Percentiles rank a stretch among this genome's conserved stretches.
These are phyloP conservation scores for Ogataea degrootiae DNA, from an alignment of 805 yeast species.

Conservation along the genomic window DNA sequence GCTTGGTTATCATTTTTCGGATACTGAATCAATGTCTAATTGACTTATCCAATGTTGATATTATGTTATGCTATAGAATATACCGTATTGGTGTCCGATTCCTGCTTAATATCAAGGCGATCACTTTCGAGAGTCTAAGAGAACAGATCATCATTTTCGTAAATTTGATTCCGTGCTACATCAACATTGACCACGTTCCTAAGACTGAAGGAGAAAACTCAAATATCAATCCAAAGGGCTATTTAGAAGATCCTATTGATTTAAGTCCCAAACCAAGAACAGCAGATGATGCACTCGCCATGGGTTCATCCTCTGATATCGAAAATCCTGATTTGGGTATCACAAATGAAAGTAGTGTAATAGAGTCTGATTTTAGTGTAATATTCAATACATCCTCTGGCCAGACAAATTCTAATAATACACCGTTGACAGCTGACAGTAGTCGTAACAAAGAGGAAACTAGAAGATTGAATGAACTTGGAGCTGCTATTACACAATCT, in stretches of 20 bases:
- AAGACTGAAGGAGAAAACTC: constrained; percentile 25
- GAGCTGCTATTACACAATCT: constrained; percentile 9
- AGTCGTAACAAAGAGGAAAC: not conserved
- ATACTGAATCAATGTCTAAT: constrained; percentile 43
- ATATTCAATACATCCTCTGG: not conserved
- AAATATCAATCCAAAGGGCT: constrained; percentile 10
- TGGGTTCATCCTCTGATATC: not conserved
- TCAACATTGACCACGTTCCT: constrained; percentile 27
- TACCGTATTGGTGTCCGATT: constrained; percentile 36
- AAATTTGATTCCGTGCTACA: constrained; percentile 38
- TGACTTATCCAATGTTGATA: constrained; percentile 37
- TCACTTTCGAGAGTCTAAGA: constrained; percentile 39
- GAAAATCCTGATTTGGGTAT: not conserved
- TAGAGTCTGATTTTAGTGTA: constrained; percentile 5
- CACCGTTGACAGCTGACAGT: not conserved
- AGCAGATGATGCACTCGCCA: not conserved
- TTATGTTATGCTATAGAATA: constrained; percentile 33
- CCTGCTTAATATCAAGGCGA: constrained; percentile 31
- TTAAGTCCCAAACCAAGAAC: too few relatives aligned
- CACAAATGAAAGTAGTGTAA: constrained; percentile 7
- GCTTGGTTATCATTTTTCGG: constrained; percentile 31
- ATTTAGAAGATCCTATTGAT: not conserved
- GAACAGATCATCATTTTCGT: constrained; percentile 42
- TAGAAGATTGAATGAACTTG: constrained; percentile 10
- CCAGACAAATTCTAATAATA: too few relatives aligned